Conservation (phyloP, 345 rosid genomes). For the Corymbia maculata region DNA sequence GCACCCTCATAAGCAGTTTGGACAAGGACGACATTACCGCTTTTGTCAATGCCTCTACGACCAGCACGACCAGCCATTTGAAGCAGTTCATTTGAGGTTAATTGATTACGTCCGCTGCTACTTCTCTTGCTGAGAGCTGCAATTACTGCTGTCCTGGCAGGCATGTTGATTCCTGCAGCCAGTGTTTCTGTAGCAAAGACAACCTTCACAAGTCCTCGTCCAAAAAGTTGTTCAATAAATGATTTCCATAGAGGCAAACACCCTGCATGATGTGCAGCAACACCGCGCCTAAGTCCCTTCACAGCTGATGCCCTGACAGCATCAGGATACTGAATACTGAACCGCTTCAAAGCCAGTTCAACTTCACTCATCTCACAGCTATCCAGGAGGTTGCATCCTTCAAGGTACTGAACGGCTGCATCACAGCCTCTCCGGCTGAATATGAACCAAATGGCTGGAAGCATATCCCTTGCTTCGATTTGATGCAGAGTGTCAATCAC, state of each 20-base stretch:
- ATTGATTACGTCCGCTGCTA: conserved; percentile 53
- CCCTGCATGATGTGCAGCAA: conserved; percentile 98
- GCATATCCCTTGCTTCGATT: conserved; percentile 67
- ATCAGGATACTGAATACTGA: conserved; percentile 77
- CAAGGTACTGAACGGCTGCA: conserved; percentile 87
- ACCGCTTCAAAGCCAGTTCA: conserved; percentile 79
- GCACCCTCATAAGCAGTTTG: conserved; percentile 89
- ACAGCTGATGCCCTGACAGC: conserved; percentile 83
- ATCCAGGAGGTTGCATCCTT: conserved; percentile 63
- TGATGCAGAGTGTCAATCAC: conserved; percentile 70
- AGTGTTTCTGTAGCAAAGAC: conserved; percentile 97
- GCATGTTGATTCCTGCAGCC: conserved; percentile 98
- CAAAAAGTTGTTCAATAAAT: conserved; percentile 85
- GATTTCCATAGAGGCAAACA: conserved; percentile 97
- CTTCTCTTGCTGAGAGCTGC: conserved; percentile 78
- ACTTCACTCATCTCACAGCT: conserved; percentile 80
- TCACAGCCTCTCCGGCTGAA: conserved; percentile 93
- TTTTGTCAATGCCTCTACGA: conserved; percentile 85
- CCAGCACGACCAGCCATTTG: conserved; percentile 99
- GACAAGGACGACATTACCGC: conserved; percentile 75
- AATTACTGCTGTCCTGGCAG: conserved; percentile 88
- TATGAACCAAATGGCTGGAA: conserved; percentile 96
- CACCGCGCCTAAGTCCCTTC: conserved; percentile 75
- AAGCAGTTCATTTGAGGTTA: conserved; percentile 80
- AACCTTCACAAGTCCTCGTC: conserved; percentile 83